Evolutionary conservation across 2,329 filamentous ascomycete species (phyloP), one percentile per base, ranked within the genome.

Genomic region (Leptographium wingfieldii): DNA sequence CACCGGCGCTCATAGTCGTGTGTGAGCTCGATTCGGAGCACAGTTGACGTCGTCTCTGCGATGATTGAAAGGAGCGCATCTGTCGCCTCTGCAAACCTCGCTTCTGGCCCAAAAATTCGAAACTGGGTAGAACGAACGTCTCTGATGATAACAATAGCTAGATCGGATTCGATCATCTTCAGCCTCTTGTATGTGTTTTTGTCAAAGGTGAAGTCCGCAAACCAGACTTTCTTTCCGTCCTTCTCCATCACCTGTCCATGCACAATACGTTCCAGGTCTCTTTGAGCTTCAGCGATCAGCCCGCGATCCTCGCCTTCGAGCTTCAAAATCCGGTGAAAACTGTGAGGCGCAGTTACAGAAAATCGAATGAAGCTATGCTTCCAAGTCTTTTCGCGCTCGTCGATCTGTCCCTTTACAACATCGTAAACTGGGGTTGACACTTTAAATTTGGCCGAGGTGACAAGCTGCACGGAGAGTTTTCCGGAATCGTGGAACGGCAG

Each of bases 371-470:
- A 65, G 5, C 70, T 61, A 7, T 62, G 49, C 52, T 65, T 65
- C 74, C 73, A 77, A 0, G 10, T 60, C 1, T 59, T 54, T 27
- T 63, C 65, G 0, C 69, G 62, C 2, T 62, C 31, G 6, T 68
- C 63, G 5, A 77, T 66, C 19, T 64, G 66, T 1, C 43, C 43
- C 55, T 69, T 63, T 2, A 74, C 62, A 10, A 67, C 70, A 1
- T 64, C 55, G 58, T 72, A 74, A 3, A 77, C 67, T 0, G 63
- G 62, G 2, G 57, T 66, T 2, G 65, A 63, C 27, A 77, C 66
- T 55, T 73, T 75, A 61, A 76, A 72, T 55, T 70, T 72, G 12
- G 69, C 70, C 0, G 70, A 70, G 10, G 70, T 67, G 2, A 77
- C 63, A 5, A 72, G 64, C 19, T 67, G 66, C 1, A 74, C 66